Evolutionary conservation across 1,139 yeast species (phyloP).

Genomic region (Taphrina betulina): DNA sequence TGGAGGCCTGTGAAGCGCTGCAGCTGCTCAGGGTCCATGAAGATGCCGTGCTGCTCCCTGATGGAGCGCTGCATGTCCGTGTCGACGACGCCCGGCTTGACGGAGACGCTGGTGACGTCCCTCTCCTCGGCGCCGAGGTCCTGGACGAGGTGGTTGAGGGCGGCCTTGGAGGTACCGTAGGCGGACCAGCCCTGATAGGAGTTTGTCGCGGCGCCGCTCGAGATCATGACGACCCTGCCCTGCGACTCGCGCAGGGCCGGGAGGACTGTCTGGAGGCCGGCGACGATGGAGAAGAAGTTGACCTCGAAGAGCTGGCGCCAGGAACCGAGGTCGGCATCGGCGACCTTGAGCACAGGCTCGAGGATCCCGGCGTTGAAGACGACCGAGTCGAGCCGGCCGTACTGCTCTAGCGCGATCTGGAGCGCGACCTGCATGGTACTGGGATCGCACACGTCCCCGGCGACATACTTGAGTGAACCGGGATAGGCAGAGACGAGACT

Average conservation of each 20-base stretch:
- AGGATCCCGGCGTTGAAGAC: constrained; percentile 86
- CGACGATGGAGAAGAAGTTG: constrained; percentile 75
- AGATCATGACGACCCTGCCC: constrained; percentile 72
- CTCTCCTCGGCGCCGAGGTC: constrained; percentile 68
- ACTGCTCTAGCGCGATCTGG: constrained; percentile 49
- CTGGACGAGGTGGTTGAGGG: constrained; percentile 69
- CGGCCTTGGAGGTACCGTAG: constrained; percentile 87
- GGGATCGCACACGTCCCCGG: constrained; percentile 66
- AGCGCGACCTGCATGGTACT: constrained; percentile 47
- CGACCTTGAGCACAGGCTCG: constrained; percentile 70
- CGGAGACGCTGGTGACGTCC: constrained; percentile 58
- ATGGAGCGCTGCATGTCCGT: constrained; percentile 81
- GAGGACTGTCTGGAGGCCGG: constrained; percentile 57
- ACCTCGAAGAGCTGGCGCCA: constrained; percentile 72
- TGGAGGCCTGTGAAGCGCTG: constrained; percentile 17
- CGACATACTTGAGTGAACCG: constrained; percentile 42
- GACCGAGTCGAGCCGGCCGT: constrained; percentile 65
- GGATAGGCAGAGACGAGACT: constrained; percentile 22
- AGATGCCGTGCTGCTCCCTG: constrained; percentile 49
- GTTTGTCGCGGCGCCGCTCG: constrained; percentile 75
- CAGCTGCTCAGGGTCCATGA: constrained; percentile 23
- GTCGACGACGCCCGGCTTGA: constrained; percentile 93
- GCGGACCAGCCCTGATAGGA: constrained; percentile 71
- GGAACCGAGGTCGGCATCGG: constrained; percentile 50
- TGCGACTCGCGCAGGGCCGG: constrained; percentile 58